phyloP scores from a whole-genome alignment of 1,284 basidiomycete genomes.

The Moesziomyces sp. region DNA sequence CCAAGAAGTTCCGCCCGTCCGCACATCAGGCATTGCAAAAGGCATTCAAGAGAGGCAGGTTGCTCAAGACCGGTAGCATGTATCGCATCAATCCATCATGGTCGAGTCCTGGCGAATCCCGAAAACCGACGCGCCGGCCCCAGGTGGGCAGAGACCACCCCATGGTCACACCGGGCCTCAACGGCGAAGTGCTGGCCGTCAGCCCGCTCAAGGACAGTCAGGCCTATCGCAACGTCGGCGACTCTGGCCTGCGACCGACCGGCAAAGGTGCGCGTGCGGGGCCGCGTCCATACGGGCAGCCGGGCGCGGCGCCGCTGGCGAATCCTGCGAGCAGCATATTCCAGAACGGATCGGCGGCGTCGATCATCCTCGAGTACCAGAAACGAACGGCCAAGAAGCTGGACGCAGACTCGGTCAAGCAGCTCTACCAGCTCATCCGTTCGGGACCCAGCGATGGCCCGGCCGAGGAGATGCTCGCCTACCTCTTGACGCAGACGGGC shows the following conservation, averaged over 20 bases:
- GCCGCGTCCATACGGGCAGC: constrained; percentile 56
- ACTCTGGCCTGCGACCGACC: constrained; percentile 17
- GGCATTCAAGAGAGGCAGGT: constrained; percentile 62
- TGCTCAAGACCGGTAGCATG: constrained; percentile 61
- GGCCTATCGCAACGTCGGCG: constrained; percentile 52
- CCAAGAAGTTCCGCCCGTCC: constrained; percentile 65
- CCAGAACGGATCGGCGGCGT: constrained; percentile 54
- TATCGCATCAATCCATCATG: constrained; percentile 63
- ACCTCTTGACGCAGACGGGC: constrained; percentile 38
- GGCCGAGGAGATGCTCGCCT: constrained; percentile 41
- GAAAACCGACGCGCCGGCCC: constrained; percentile 55
- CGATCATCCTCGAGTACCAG: constrained; percentile 57
- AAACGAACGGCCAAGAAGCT: constrained; percentile 47
- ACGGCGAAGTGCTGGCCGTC: constrained; percentile 54
- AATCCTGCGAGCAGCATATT: constrained; percentile 63
- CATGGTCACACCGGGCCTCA: constrained; percentile 58
- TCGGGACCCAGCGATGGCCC: constrained; percentile 37
- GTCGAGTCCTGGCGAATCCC: constrained; percentile 53
- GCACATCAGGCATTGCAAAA: constrained; percentile 65
- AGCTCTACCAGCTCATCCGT: constrained; percentile 33
- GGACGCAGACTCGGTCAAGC: constrained; percentile 36
- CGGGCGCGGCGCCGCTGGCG: constrained; percentile 57
- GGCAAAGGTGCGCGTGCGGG: constrained; percentile 39
- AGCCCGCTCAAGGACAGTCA: constrained; percentile 56
- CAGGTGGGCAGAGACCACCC: constrained; percentile 58